A percentile compares a stretch with the other conserved stretches of the same genome.
Evolutionary conservation across 2,329 filamentous ascomycete genomes (phyloP).

Genomic region (Akanthomyces muscarius): DNA sequence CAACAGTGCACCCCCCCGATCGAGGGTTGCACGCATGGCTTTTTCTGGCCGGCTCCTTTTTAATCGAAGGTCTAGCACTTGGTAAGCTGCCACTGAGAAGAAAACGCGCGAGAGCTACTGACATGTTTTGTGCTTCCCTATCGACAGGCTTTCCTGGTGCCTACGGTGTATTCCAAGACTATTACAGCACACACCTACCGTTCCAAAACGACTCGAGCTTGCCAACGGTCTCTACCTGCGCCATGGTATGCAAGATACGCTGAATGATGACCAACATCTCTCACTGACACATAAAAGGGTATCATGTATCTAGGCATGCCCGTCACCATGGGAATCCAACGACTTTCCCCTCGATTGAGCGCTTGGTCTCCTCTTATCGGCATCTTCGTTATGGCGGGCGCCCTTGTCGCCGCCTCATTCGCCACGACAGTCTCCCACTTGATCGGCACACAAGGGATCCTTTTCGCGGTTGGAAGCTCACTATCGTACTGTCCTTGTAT

Average conservation of each 20-base stretch:
- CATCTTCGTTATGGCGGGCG: conserved; percentile 43
- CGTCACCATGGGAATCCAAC: conserved; percentile 42
- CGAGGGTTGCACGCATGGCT: conserved; percentile 34
- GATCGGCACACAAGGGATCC: conserved; percentile 53
- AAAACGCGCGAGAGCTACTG: background rate
- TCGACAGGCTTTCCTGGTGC: conserved; percentile 56
- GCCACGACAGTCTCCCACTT: conserved; percentile 45
- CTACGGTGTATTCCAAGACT: conserved; percentile 64
- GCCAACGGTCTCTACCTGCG: conserved; percentile 56
- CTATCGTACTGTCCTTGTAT: conserved; percentile 49
- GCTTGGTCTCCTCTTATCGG: conserved; percentile 38
- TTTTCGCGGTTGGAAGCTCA: conserved; percentile 51
- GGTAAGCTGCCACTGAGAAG: background rate
- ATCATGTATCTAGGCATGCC: conserved; percentile 49
- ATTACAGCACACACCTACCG: conserved; percentile 54
- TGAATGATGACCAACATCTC: no score
- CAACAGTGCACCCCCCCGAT: background rate
- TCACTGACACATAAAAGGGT: conserved; percentile 27
- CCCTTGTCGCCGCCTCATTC: conserved; percentile 46
- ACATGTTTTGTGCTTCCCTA: background rate
- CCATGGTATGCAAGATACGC: conserved; percentile 39
- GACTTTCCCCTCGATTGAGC: conserved; percentile 34
- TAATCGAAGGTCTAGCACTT: conserved; percentile 22
- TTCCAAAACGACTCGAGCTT: conserved; percentile 50
- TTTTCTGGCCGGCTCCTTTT: conserved; percentile 24